Base-by-base conservation (phyloP, 1,284 basidiomycete genomes). In the Pyrrhoderma noxium region DNA sequence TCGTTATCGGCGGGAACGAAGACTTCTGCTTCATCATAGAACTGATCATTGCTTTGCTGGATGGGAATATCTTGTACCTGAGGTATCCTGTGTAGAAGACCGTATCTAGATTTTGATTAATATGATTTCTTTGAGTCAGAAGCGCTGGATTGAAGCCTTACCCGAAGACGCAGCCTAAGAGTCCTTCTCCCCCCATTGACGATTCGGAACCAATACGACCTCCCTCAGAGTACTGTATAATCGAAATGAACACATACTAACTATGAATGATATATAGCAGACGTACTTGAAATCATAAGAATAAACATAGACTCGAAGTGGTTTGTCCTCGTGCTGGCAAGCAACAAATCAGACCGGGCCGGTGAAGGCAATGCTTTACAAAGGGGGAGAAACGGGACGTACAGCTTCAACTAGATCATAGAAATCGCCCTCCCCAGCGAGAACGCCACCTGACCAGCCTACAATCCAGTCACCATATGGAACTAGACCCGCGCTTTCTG, bases 101-200 rank as follows among this genome's bases (percentile, higher is more conserved):
- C 85, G 62, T 83, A 89, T 4, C 86, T 84, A 56, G 34, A 54
- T 16, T 35, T 38, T 27, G 14, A 23, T 22, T 34, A 59, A 51
- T 27, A 45, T 21, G 40, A 49, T 9, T 18, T 23, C 38, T 52
- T 38, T 53, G 25, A 42, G 47, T 22, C 49, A 52, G 21, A 21
- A 51, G 39, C 45, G 47, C 31, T n/a, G 51, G 42, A 31, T 51
- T 3, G 44, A 38, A 34, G 36, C 39, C 86, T 57, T 62, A 91
- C 88, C 91, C 93, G 54, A 96, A 94, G 25, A 95, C 88, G 61
- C 93, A 96, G 45, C 93, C 93, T 16, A 97, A 72, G 25, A 97
- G 74, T 0, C 93, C 93, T 63, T 94, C 92, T 8, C 93, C 93
- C 93, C 93, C 93, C 93, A 97, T 59, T 94, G 89, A 52, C 91